A percentile compares a stretch with the other conserved stretches of the same genome.
phyloP scores from a whole-genome alignment of 148 eudicot species.

The Spergularia marina region DNA sequence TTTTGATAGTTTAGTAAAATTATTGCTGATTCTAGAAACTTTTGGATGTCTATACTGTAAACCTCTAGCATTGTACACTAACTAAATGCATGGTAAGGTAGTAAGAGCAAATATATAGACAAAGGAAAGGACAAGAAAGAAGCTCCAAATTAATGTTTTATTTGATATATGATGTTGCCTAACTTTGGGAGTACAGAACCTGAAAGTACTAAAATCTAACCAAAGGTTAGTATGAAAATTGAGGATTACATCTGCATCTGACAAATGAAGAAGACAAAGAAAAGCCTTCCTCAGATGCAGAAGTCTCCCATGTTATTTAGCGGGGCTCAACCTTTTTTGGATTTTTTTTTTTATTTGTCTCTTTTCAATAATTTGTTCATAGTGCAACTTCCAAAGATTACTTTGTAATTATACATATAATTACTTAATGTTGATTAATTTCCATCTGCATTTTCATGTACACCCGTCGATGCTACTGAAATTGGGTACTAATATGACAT shows the following conservation, averaged over 20 bases:
- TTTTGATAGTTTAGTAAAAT: too few species aligned
- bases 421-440: background rate
- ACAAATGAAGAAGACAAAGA: conserved; percentile 33
- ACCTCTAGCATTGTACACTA: too few species aligned
- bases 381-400: conserved; percentile 16
- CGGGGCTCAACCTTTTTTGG: conserved; percentile 33
- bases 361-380: conserved; percentile 15
- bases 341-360: conserved; percentile 24
- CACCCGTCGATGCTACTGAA: too few species aligned
- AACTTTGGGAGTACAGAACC: conserved; percentile 15
- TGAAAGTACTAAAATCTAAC: background rate
- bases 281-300: conserved; percentile 9
- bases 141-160: background rate
- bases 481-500: too few species aligned
- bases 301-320: conserved; percentile 33
- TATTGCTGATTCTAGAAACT: too few species aligned
- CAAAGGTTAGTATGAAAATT: background rate
- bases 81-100: too few species aligned
- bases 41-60: too few species aligned
- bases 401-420: background rate
- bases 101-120: background rate
- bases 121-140: conserved; percentile 22
- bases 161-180: background rate
- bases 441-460: background rate
- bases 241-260: background rate